Base-by-base conservation (phyloP, 805 yeast genomes). In the Pichia heedii region DNA sequence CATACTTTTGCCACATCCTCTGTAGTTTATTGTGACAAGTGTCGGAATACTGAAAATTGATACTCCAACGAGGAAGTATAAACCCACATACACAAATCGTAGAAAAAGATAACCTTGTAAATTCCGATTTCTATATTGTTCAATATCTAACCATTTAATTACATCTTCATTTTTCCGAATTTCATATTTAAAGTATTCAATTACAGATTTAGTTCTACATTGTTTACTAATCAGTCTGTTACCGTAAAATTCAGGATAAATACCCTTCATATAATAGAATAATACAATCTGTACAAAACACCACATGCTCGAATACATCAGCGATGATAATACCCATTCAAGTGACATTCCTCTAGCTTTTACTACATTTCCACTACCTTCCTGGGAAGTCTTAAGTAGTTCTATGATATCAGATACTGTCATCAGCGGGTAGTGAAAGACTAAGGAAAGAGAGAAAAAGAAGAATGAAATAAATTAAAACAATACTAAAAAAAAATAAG, bases 81-180 rank as follows among this genome's bases (percentile, higher is more conserved):
- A 54, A 11, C 83, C 54, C 5, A 80, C 62, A 39, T 66, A 58
- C 37, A 86, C 54, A 52, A 73, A 85, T 40, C 95, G 60, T 3
- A 85, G 53, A 50, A 84, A 81, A 54, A 81, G 79, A 56, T 81
- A 85, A 0, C 32, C 32, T 10, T 29, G 9, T 13, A 29, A 15
- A 29, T 29, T 29, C 3, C 15, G 9, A 3, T 29, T 59, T 22
- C 69, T 55, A 51, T 76, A 79, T 24, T 65, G 62, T 9, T 67
- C 64, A 5, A 75, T 62, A 9, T 54, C 48, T 24, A 75, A 42
- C 0, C 15, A 26, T 13, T 34, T 21, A 12, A 53, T 9, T 13
- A 40, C 32, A 37, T 44, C 38, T 18, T 39, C 29, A 26, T 40
- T 34, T 13, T 38, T 32, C 73, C 40, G 40, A 12, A 16, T 33